Conservation (phyloP, 1,284 basidiomycete species). For the Trametes hirsuta region DNA sequence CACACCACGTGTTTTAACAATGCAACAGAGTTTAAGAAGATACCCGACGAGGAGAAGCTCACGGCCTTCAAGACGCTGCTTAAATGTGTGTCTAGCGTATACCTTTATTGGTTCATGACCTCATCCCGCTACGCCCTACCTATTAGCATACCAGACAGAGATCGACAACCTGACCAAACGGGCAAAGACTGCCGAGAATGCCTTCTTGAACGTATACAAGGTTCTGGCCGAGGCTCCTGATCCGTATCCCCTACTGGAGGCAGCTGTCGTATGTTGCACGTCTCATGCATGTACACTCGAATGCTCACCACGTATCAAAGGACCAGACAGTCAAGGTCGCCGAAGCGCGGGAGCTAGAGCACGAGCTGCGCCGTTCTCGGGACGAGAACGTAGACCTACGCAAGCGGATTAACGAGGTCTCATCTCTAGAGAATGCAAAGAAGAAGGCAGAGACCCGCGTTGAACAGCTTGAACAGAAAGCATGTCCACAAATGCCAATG, state of each 20-base stretch:
- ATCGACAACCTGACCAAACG: constrained; percentile 95
- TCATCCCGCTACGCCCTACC: too few species aligned
- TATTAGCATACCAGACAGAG: constrained; percentile 89
- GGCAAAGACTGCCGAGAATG: constrained; percentile 89
- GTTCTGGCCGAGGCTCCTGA: constrained; percentile 93
- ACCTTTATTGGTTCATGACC: background rate
- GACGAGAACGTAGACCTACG: constrained; percentile 83
- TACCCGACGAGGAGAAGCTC: constrained; percentile 85
- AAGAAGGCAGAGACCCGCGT: constrained; percentile 76
- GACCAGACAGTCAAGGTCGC: constrained; percentile 89
- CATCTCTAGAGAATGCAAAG: constrained; percentile 71
- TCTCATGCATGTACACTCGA: background rate
- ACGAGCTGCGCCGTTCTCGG: constrained; percentile 68
- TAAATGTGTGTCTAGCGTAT: constrained; percentile 58
- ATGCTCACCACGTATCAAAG: constrained; percentile 39
- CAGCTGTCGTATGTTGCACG: constrained; percentile 71
- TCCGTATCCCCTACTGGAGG: constrained; percentile 94
- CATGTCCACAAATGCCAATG: constrained; percentile 34
- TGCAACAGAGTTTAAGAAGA: constrained; percentile 87
- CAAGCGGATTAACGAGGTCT: constrained; percentile 67
- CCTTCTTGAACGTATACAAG: constrained; percentile 94
- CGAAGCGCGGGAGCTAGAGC: constrained; percentile 77
- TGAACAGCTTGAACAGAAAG: constrained; percentile 85
- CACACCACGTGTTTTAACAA: background rate
- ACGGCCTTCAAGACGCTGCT: constrained; percentile 85